phyloP scores from a whole-genome alignment of 2,329 filamentous ascomycete genomes.

The Aspergillus pseudoglaucus region DNA sequence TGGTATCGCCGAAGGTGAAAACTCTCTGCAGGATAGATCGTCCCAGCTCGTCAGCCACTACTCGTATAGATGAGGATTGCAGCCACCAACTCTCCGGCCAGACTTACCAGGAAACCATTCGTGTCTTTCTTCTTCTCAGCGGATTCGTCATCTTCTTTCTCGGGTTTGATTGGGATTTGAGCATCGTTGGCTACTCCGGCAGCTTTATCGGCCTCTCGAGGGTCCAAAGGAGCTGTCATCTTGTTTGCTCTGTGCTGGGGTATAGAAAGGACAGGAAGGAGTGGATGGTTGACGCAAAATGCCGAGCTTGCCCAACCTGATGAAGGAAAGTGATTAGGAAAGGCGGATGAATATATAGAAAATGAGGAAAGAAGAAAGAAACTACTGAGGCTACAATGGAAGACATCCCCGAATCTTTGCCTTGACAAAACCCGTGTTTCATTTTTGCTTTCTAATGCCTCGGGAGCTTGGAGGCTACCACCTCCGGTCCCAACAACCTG shows the following conservation, averaged over 20 bases:
- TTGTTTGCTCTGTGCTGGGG: neutral
- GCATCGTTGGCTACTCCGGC: neutral
- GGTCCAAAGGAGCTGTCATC: neutral
- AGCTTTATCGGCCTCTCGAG: neutral
- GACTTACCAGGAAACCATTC: neutral
- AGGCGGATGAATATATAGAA: neutral
- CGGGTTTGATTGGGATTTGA: neutral
- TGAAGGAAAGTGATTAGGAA: neutral
- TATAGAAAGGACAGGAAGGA: neutral
- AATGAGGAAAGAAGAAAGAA: neutral
- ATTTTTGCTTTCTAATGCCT: neutral
- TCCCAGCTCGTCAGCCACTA: neutral
- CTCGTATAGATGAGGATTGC: neutral
- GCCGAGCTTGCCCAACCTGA: neutral
- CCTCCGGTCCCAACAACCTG: neutral
- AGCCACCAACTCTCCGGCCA: neutral
- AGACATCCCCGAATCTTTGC: neutral
- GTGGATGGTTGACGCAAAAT: neutral
- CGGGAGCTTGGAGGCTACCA: neutral
- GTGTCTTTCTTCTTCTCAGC: neutral
- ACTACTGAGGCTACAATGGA: neutral
- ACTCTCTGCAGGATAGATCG: slow-evolving; percentile 3
- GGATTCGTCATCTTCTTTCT: neutral
- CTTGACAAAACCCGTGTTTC: neutral
- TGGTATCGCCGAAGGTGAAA: slow-evolving; percentile 4